Evolutionary conservation across 2,329 filamentous ascomycete genomes (phyloP), one percentile per base, ranked within the genome.

Genomic region (Penicillium sp.): DNA sequence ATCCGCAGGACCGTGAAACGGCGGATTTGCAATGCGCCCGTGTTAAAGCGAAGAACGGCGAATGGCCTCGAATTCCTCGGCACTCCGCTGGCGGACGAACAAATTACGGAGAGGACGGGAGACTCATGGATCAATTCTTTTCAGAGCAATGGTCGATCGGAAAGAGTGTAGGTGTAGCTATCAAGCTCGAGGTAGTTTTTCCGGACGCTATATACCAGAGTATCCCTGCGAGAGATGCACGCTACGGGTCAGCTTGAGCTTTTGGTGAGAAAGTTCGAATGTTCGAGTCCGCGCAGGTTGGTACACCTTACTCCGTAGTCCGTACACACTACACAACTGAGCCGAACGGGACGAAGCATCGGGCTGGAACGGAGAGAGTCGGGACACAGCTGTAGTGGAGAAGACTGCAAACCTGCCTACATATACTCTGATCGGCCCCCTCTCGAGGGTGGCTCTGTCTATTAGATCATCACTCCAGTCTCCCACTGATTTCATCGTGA

Each of bases 401-500:
- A 43, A 8, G 47, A 17, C 17, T 42, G n/a, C 11, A 6, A 42
- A 42, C n/a, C 39, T 42, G 39, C n/a, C 39, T 47, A 47, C 43
- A 47, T 47, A 47, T 47, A 47, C 41, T 43, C 22, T 4, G 17
- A 12, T 22, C 4, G 20, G 25, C 43, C 43, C 43, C 43, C n/a
- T 15, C n/a, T 47, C 15, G 28, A 31, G 28, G 28, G 5, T 31
- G 5, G 6, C 28, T 31, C 28, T 2, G 28, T 31, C 28, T 31
- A 53, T 61, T 62, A 45, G 35, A 58, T 64, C 57, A 57, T 57
- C 53, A 54, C 20, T 20, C 20, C 20, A 20, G 20, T 20, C 25
- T 51, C 59, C 37, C 50, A 42, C 58, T 74, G 66, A 70, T 68
- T 71, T 75, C 73, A 76, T 71, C 50, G 68, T 75, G 72, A 76